Base-by-base conservation (phyloP, 768 basidiomycete species). In the Rubroboletus satanas region DNA sequence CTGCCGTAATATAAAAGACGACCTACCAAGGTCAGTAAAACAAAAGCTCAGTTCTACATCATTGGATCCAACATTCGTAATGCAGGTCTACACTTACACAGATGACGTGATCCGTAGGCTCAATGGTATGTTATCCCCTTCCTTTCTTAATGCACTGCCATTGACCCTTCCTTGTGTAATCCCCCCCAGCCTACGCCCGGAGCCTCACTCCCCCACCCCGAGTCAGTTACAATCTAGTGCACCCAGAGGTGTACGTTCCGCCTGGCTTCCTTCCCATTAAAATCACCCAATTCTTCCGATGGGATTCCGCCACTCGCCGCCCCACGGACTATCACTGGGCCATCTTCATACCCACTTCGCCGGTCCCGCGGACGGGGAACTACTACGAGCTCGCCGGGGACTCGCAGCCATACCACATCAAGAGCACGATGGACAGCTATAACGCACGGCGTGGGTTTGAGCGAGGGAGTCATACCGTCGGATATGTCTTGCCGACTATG, bases 341-440 rank as follows among this genome's bases (percentile, higher is more conserved):
- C 29, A 49, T 56, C 41, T 60, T 56, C 54, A 23, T 60, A 41
- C 53, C 59, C 11, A 60, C 53, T 0, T 60, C 59, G 7, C 21
- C 38, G 0, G n/a, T 42, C 23, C 14, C 35, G 7, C 47, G 59
- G 3, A 17, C 56, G 3, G 59, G 54, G 0, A 29, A 56, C 47
- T 37, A 52, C 47, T 56, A 61, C 44, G 59, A 61, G 26, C 50
- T 56, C 46, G 14, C 8, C 10, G 38, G 43, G 2, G 37, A 45
- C 7, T 15, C 46, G 1, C 50, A 10, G 2, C 31, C 21, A 17
- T 46, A 49, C 43, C 35, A 33, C 4, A 17, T 46, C 14, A 32
- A 10, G 8, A 52, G 38, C 38, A 57, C 47, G 6, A 23, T 61
- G 43, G 8, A 56, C 23, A 7, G 2, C 23, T 38, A 45, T 5